Evolutionary conservation across 23 red algal genomes (phyloP).

Genomic region (Chondrus crispus): DNA sequence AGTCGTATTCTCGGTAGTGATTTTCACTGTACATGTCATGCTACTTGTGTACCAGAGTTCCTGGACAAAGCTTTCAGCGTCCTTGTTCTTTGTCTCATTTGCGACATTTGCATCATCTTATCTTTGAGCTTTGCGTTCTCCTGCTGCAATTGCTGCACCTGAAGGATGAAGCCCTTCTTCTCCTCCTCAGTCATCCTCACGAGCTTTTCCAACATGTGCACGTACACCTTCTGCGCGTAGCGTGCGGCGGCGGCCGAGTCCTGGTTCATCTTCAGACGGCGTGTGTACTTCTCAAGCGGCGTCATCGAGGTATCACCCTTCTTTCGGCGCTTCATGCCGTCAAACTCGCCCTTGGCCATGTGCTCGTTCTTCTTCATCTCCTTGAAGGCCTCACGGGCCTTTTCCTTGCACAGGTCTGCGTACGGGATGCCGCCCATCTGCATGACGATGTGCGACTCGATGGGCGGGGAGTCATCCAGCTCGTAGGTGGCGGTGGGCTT

Average conservation of each 20-base stretch:
- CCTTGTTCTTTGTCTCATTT: constrained; percentile 40
- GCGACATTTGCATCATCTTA: too few species aligned
- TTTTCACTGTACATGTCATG: constrained; percentile 49
- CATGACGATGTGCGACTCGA: constrained; percentile 26
- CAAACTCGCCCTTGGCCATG: constrained; percentile 50
- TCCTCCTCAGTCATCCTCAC: constrained; percentile 46
- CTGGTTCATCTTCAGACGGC: constrained; percentile 70
- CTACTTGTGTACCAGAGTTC: constrained; percentile 63
- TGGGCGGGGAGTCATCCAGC: background rate
- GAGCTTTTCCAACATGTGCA: constrained; percentile 63
- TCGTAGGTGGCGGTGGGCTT: background rate
- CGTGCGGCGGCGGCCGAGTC: constrained; percentile 67
- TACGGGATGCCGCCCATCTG: constrained; percentile 61
- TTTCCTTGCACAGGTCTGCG: constrained; percentile 62
- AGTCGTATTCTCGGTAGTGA: constrained; percentile 45
- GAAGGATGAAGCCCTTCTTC: constrained; percentile 10
- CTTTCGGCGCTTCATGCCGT: constrained; percentile 66
- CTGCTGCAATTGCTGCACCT: constrained; percentile 5
- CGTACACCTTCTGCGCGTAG: constrained; percentile 69
- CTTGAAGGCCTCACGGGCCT: constrained; percentile 61
- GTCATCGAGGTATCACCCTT: constrained; percentile 68
- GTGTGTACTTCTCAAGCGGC: constrained; percentile 56
- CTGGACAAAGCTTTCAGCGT: constrained; percentile 60
- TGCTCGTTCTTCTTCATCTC: constrained; percentile 55
- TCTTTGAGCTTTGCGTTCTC: background rate